Evolutionary conservation across 768 basidiomycete genomes (phyloP).

Genomic region (Mrakia frigida): DNA sequence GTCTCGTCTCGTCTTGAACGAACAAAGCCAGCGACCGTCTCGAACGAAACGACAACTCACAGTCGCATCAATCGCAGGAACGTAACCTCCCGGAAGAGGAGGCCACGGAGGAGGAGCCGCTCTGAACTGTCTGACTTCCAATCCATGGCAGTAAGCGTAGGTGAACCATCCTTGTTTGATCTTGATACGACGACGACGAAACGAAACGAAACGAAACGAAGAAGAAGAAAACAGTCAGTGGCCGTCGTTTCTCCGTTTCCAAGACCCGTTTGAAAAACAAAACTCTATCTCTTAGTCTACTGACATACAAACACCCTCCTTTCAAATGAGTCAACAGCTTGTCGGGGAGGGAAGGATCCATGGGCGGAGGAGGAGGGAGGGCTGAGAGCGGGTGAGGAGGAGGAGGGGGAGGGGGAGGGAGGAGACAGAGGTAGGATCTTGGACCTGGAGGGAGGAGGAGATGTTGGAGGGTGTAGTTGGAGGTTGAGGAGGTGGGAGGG

Average conservation of each 20-base stretch:
- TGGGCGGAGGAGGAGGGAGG: not conserved
- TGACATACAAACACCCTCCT: conserved; percentile 78
- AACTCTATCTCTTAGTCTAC: conserved; percentile 48
- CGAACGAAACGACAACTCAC: conserved; percentile 47
- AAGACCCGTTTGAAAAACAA: conserved; percentile 48
- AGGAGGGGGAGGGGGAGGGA: conserved; percentile 24
- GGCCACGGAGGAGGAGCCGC: conserved; percentile 64
- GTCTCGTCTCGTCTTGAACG: too few species aligned
- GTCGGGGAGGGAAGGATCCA: conserved; percentile 39
- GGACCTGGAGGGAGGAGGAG: conserved; percentile 17
- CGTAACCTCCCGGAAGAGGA: conserved; percentile 59
- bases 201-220: too few species aligned
- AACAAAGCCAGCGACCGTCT: too few species aligned
- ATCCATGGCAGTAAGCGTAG: conserved; percentile 81
- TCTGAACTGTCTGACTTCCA: conserved; percentile 92
- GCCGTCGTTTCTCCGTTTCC: conserved; percentile 41
- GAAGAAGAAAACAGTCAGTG: not conserved
- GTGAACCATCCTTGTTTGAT: conserved; percentile 90
- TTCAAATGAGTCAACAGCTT: conserved; percentile 71
- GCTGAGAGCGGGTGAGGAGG: conserved; percentile 6
- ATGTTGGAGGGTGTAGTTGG: conserved; percentile 17
- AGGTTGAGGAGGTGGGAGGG: not conserved
- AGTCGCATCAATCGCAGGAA: conserved; percentile 78
- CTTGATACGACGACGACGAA: too few species aligned
- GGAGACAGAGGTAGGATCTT: conserved; percentile 21